Evolutionary conservation across 2,329 filamentous ascomycete genomes (phyloP).

Genomic region (Rhexocercosporidium sp.): DNA sequence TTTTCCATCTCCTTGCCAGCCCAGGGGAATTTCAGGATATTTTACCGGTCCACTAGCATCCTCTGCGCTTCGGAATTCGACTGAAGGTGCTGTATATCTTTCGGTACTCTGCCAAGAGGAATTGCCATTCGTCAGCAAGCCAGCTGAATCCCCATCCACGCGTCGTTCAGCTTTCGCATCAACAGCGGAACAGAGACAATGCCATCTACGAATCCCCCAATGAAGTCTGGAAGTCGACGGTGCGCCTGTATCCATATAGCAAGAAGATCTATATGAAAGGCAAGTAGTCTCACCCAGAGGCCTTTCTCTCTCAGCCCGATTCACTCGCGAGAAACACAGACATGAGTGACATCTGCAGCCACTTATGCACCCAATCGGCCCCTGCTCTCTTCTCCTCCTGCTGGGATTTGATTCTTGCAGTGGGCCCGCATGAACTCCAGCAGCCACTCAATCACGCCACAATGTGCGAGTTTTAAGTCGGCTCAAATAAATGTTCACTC

Average conservation of each 20-base stretch:
- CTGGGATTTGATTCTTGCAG: not conserved
- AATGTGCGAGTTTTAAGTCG: not conserved
- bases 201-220: slow-evolving; percentile 8
- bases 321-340: not conserved
- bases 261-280: not conserved
- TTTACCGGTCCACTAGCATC: no score
- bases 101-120: no score
- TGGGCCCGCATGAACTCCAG: not conserved
- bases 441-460: not conserved
- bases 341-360: not conserved
- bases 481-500: slow-evolving; percentile 5
- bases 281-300: not conserved
- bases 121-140: slow-evolving; percentile 5
- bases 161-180: slow-evolving; percentile 8
- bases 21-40: no score
- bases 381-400: not conserved
- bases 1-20: not conserved
- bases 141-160: slow-evolving; percentile 13
- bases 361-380: not conserved
- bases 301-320: not conserved
- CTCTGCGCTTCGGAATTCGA: no score
- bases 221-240: not conserved
- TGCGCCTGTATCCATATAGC: slow-evolving; percentile 5
- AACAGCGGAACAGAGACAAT: not conserved
- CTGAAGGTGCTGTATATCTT: no score